Base-by-base conservation (phyloP, 2,329 filamentous ascomycete species). In the Fusarium abutilonis region DNA sequence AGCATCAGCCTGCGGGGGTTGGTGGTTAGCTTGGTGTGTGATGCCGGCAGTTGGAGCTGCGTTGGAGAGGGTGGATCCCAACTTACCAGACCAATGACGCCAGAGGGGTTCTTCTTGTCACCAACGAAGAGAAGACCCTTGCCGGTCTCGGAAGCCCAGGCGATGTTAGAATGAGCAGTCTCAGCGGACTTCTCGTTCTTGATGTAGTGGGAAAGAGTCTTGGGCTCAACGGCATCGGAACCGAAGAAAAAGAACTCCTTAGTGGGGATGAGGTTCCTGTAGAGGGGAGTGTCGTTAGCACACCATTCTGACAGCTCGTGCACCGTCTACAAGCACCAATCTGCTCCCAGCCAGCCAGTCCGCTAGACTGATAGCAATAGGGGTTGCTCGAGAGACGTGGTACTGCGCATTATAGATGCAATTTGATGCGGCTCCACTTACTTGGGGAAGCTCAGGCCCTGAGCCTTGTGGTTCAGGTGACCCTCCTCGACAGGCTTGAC, bases 171-270 rank as follows among this genome's bases (percentile, higher is more conserved):
- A 81, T 96, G 89, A 60, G 90, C 89, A 67, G 89, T 78, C 61
- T 85, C 83, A 50, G 88, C 83, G 53, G 89, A 83, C 89, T 97
- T 97, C 86, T 97, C 93, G 72, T 87, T 89, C 80, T 93, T 92
- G 70, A 96, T 84, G 82, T 94, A 97, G 70, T 84, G 80, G 68
- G 83, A 78, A 54, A 97, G 84, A 74, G 89, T 84, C 79, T 94
- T 89, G 70, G 86, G 79, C 73, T 93, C 86, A 58, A 96, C 78
- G 45, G 90, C 80, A 52, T 93, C 90, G 45, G 86, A 82, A 69
- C 88, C 86, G 79, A 94, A 92, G 86, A 89, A 93, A 82, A 98
- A 97, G 82, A 91, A 92, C 77, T 93, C 92, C 87, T 97, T 97
- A 77, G 89, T 87, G 81, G 93, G 93, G 71, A 92, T 88, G 73